Conservation (phyloP, 2,329 filamentous ascomycete species). For the Pseudovirgaria hyperparasitica region DNA sequence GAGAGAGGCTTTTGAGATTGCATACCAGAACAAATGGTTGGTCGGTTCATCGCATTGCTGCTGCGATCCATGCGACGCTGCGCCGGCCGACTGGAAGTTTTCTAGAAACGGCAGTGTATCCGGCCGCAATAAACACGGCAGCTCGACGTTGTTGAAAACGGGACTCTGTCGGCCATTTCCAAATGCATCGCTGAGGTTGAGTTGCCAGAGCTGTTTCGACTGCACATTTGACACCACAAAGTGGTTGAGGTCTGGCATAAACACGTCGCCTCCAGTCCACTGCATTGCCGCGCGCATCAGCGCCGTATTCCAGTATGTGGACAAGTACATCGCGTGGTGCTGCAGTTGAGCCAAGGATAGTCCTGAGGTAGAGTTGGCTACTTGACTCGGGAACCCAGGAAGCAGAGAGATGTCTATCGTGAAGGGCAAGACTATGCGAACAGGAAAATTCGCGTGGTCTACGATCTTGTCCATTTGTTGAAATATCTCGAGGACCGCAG, state of each 20-base stretch:
- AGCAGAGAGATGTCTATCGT: constrained; percentile 23
- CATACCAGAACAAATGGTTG: constrained; percentile 23
- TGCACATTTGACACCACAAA: constrained; percentile 22
- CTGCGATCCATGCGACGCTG: too few relatives aligned
- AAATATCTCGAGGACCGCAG: constrained; percentile 20
- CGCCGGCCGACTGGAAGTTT: constrained; percentile 15
- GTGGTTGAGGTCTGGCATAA: constrained; percentile 19
- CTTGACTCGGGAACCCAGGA: constrained; percentile 17
- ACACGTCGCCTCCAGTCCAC: constrained; percentile 19
- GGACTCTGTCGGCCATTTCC: constrained; percentile 19
- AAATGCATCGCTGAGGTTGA: constrained; percentile 18
- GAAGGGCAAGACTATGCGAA: constrained; percentile 18
- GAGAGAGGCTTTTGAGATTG: constrained; percentile 1
- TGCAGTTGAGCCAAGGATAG: constrained; percentile 21
- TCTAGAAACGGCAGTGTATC: constrained; percentile 5
- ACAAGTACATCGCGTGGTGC: constrained; percentile 19
- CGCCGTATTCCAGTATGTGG: constrained; percentile 22
- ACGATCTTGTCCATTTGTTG: constrained; percentile 20
- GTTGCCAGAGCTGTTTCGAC: constrained; percentile 17
- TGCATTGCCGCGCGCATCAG: constrained; percentile 15
- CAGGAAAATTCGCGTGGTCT: constrained; percentile 11
- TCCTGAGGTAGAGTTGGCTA: constrained; percentile 10
- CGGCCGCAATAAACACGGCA: constrained; percentile 17
- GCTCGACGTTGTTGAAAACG: constrained; percentile 19
- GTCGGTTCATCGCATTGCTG: constrained; percentile 18